Evolutionary conservation across 768 basidiomycete species (phyloP), one percentile per base, ranked within the genome.

Genomic region (Myochromella boudieri): DNA sequence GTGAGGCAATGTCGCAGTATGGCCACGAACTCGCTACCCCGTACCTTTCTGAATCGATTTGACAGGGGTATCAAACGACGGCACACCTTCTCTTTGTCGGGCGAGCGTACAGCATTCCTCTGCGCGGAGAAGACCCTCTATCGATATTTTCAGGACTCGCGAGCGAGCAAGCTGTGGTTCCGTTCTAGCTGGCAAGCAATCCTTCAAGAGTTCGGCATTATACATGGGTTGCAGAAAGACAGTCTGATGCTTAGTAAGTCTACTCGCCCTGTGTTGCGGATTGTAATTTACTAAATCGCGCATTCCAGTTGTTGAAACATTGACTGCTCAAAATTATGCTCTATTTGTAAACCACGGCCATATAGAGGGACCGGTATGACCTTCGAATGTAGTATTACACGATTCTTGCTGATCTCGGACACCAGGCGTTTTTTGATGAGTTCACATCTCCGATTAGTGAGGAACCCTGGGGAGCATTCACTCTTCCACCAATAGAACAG

Each of bases 311-410:
- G 37, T 53, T 3, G 52, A 53, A 40, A 49, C 48, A 36, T 48
- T 53, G 18, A 49, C 25, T 12, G 48, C 52, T 7, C 25, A 42
- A 28, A 14, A 49, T 21, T 43, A 46, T 20, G 48, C 48, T 6
- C 25, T 49, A 10, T 46, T 53, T 14, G 52, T 36, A 2, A 53
- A 49, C 26, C 44, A 49, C 24, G 52, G 48, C 28, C 43, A 53
- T 25, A 14, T 26, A 36, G 31, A 36, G 15, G 17, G 40, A 2
- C 37, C 39, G 8, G 42, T 42, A n/a, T n/a, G n/a, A n/a, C n/a
- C n/a, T n/a, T n/a, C n/a, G n/a, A n/a, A n/a, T n/a, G n/a, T n/a
- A n/a, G n/a, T n/a, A n/a, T n/a, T n/a, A n/a, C n/a, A n/a, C n/a
- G n/a, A 33, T 32, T 20, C 3, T 7, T 20, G 18, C n/a, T 20